Conservation (phyloP, 2,329 filamentous ascomycete genomes). For the Aspergillus awamori region DNA sequence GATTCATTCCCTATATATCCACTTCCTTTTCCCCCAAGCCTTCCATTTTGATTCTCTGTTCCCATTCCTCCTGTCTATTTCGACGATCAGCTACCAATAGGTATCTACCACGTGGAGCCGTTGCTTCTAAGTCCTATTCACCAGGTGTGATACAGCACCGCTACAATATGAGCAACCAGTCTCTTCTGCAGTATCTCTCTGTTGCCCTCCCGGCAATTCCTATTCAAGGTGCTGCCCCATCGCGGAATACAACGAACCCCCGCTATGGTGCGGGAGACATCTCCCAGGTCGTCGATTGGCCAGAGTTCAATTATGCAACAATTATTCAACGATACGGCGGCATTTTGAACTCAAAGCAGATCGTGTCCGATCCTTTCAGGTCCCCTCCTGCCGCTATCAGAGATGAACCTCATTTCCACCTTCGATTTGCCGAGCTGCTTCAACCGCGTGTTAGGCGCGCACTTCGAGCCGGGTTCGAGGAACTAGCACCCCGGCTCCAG, state of each 20-base stretch:
- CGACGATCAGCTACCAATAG: no score
- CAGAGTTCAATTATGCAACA: constrained; percentile 18
- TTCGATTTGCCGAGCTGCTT: constrained; percentile 14
- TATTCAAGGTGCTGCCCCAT: constrained; percentile 1
- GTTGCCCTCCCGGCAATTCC: constrained; percentile 18
- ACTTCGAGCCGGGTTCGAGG: constrained; percentile 15
- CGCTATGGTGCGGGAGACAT: constrained; percentile 17
- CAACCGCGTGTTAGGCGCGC: constrained; percentile 12
- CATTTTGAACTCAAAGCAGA: constrained; percentile 13
- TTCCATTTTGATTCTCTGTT: no score
- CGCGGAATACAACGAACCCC: constrained; percentile 14
- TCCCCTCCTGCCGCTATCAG: constrained; percentile 16
- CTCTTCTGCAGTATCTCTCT: not conserved
- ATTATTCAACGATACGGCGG: constrained; percentile 19
- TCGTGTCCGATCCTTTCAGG: constrained; percentile 16
- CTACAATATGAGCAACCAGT: no score
- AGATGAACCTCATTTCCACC: constrained; percentile 16
- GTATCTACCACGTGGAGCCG: no score
- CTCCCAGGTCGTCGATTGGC: constrained; percentile 14
- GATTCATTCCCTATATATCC: no score
- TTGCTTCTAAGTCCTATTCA: no score
- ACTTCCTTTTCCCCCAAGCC: no score
- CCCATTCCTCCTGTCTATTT: no score
- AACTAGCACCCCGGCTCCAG: constrained; percentile 10
- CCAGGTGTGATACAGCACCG: no score